Evolutionary conservation across 371 early-diverging fungal genomes (phyloP), one percentile per base, ranked within the genome.

Genomic region (Mucor mucedo): DNA sequence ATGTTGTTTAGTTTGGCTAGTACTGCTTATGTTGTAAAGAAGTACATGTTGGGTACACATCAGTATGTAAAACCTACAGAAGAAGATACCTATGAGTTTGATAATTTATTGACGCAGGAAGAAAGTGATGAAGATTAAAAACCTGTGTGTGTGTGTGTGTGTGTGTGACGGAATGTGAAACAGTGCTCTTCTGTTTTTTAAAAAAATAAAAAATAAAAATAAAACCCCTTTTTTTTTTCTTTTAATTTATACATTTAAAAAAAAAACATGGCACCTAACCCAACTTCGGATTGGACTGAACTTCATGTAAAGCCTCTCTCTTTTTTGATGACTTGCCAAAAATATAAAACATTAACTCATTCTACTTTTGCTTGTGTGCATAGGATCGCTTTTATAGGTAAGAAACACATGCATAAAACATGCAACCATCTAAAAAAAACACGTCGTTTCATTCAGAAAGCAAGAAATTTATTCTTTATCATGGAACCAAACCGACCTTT

Each of bases 401-500:
- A 48, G 39, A 21, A 21, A 21, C 21, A 21, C 21, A 21, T 21
- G 21, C 21, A 21, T 21, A 21, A 21, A 21, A 21, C 21, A 21
- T 21, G 21, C 21, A 21, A 21, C 21, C 21, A 21, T 21, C 21
- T 21, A 21, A 21, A 21, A 21, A 21, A 21, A 21, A 21, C 21
- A 21, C 21, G 21, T 21, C 21, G 21, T 21, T 21, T 21, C 21
- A 21, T 21, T 21, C 21, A 91, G 89, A 66, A 87, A 90, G 66
- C 88, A 91, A 63, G 88, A 89, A 66, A 73, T 92, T 21, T 97
- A 97, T 68, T 74, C 88, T n/a, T 83, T 96, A 86, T 75, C 86
- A 57, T 96, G 97, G 98, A 86, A 87, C 32, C 89, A 90, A 32
- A 78, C 94, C 7, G 93, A 96, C 70, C 78, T 97, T 28, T 86